Evolutionary conservation across 2,329 filamentous ascomycete species (phyloP).

Genomic region (Ceratocystis lukuohia): DNA sequence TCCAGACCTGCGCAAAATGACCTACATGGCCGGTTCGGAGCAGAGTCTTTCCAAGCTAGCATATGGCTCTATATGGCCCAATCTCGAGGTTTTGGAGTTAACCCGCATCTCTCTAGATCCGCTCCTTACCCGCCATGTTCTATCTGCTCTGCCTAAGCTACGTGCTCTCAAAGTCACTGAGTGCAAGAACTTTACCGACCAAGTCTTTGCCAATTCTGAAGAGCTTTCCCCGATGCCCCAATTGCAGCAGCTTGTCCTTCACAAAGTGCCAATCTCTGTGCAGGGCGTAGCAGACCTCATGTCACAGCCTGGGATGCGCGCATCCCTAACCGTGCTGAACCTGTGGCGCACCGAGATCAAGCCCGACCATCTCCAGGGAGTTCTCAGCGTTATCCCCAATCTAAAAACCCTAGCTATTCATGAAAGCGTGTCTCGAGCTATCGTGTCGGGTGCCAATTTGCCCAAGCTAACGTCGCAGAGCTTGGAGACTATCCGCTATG

Average conservation of each 20-base stretch:
- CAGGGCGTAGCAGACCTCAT: slow-evolving; percentile 59
- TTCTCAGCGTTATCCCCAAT: slow-evolving; percentile 44
- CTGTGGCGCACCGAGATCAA: slow-evolving; percentile 60
- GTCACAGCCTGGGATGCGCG: slow-evolving; percentile 43
- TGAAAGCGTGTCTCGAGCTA: slow-evolving; percentile 36
- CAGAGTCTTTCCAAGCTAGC: slow-evolving; percentile 58
- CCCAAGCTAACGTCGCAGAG: slow-evolving; percentile 55
- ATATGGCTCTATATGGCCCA: slow-evolving; percentile 51
- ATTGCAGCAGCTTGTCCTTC: slow-evolving; percentile 58
- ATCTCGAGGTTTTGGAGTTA: slow-evolving; percentile 61
- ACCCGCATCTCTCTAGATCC: slow-evolving; percentile 56
- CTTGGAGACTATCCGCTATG: slow-evolving; percentile 63
- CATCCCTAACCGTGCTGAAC: slow-evolving; percentile 52
- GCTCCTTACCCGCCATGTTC: slow-evolving; percentile 52
- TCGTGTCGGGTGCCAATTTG: slow-evolving; percentile 35
- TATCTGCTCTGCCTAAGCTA: slow-evolving; percentile 53
- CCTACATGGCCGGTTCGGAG: slow-evolving; percentile 66
- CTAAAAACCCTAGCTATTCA: slow-evolving; percentile 46
- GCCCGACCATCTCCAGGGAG: slow-evolving; percentile 44
- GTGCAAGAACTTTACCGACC: slow-evolving; percentile 58
- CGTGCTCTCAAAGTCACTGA: slow-evolving; percentile 62
- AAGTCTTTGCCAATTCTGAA: slow-evolving; percentile 55
- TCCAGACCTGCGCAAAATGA: slow-evolving; percentile 77
- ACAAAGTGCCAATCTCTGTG: slow-evolving; percentile 59
- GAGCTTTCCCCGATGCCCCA: slow-evolving; percentile 60